A percentile compares a stretch with the other conserved stretches of the same genome.
Evolutionary conservation across 176 grass and related monocot species (phyloP).

Genomic region (Triticum turgidum): DNA sequence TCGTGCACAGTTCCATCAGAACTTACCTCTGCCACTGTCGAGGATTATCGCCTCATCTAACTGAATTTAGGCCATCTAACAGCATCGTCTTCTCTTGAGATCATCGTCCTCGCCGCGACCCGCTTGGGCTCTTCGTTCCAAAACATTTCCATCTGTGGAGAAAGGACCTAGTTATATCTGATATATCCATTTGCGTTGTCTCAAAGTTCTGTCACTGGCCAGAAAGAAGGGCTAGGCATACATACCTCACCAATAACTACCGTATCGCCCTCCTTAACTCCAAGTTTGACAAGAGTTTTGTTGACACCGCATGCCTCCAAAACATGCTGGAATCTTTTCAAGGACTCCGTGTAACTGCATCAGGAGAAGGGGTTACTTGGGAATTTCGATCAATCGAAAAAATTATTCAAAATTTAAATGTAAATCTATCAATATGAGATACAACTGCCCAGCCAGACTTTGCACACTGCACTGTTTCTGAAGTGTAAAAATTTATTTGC

Average conservation of each 20-base stretch:
- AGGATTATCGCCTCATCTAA: slow-evolving; percentile 10
- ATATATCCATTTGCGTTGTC: neutral
- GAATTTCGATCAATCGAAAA: neutral
- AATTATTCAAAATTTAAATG: neutral
- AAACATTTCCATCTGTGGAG: slow-evolving; percentile 47
- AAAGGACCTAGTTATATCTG: neutral
- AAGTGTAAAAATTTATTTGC: neutral
- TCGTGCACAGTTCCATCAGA: neutral
- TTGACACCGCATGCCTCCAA: slow-evolving; percentile 91
- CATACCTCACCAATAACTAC: slow-evolving; percentile 83
- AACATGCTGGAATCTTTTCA: slow-evolving; percentile 83
- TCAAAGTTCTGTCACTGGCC: neutral
- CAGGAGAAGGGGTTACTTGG: slow-evolving; percentile 10
- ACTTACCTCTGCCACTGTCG: neutral
- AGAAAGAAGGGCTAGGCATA: neutral
- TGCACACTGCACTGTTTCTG: neutral
- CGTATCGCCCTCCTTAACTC: slow-evolving; percentile 90
- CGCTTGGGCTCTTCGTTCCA: slow-evolving; percentile 43
- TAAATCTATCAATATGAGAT: neutral
- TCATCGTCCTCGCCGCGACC: neutral
- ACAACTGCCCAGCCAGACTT: neutral
- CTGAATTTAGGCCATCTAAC: slow-evolving; percentile 54
- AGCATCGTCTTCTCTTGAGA: slow-evolving; percentile 34
- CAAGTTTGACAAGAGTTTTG: slow-evolving; percentile 67
- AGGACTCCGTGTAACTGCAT: slow-evolving; percentile 81